phyloP scores from a whole-genome alignment of 176 grass and related monocot genomes.

The Carex myosuroides region DNA sequence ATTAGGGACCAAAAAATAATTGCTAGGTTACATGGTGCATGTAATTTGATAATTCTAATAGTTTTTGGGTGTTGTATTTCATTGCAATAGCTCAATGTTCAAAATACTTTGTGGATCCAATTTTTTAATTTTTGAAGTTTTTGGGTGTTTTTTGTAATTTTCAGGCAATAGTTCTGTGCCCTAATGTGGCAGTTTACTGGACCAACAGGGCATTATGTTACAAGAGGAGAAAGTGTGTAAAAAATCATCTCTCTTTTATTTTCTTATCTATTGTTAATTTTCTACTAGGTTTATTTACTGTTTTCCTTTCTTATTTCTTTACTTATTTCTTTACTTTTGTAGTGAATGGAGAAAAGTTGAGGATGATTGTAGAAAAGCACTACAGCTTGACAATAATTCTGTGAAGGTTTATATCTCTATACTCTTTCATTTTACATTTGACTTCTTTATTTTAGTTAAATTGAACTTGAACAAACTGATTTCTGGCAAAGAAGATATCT shows the following conservation, averaged over 20 bases:
- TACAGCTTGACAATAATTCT: conserved; percentile 63
- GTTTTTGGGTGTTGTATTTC: conserved; percentile 20
- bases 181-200: conserved; percentile 63
- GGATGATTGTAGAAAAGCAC: conserved; percentile 69
- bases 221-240: conserved; percentile 63
- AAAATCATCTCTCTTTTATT: conserved; percentile 28
- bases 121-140: not conserved
- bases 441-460: not conserved
- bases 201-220: conserved; percentile 81
- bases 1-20: not conserved
- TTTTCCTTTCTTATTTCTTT: conserved; percentile 10
- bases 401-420: conserved; percentile 51
- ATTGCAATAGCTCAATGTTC: conserved; percentile 41
- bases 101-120: not conserved
- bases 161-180: conserved; percentile 80
- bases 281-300: not conserved
- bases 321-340: conserved; percentile 13
- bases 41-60: not conserved
- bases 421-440: too few species aligned
- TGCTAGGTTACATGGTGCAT: not conserved
- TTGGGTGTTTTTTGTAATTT: conserved; percentile 13
- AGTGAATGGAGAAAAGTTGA: conserved; percentile 79
- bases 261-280: conserved; percentile 14
- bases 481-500: not conserved
- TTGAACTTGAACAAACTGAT: not conserved